These are phyloP conservation scores for Ogataea neopini DNA, from an alignment of 805 yeast species.

Conservation along the genomic window DNA sequence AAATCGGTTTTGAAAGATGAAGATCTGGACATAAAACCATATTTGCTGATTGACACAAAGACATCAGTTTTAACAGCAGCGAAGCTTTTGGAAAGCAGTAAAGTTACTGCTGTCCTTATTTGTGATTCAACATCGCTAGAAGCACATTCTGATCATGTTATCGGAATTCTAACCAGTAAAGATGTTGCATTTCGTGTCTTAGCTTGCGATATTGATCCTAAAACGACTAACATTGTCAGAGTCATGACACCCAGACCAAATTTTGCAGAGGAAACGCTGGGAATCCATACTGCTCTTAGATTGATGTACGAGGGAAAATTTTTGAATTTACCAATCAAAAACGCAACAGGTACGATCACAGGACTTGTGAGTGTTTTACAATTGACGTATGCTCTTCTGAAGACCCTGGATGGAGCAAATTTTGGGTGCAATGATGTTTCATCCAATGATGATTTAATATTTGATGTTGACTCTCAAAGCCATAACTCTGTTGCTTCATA, in stretches of 20 bases:
- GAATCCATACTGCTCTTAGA: constrained; percentile 45
- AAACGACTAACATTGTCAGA: constrained; percentile 40
- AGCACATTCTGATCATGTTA: constrained; percentile 35
- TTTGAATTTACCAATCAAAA: constrained; percentile 43
- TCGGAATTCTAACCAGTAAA: constrained; percentile 49
- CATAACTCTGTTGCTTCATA: constrained; percentile 15
- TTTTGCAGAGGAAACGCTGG: constrained; percentile 41
- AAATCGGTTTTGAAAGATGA: constrained; percentile 30
- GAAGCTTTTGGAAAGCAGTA: constrained; percentile 38
- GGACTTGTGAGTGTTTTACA: constrained; percentile 47
- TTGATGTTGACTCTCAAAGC: constrained; percentile 29
- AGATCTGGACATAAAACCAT: constrained; percentile 30
- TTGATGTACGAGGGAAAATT: constrained; percentile 50
- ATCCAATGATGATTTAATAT: constrained; percentile 34
- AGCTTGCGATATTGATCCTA: constrained; percentile 38
- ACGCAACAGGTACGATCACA: constrained; percentile 32
- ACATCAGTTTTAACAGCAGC: constrained; percentile 42
- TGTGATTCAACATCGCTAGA: constrained; percentile 28
- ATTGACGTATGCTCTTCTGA: constrained; percentile 42
- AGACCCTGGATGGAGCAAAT: constrained; percentile 35
- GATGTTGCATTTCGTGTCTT: constrained; percentile 46
- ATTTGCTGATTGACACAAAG: constrained; percentile 39
- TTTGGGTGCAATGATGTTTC: constrained; percentile 24
- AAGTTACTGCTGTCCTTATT: constrained; percentile 44
- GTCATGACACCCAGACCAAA: constrained; percentile 49